phyloP scores from a whole-genome alignment of 352 stramenopile species.

The Pythium aphanidermatum region DNA sequence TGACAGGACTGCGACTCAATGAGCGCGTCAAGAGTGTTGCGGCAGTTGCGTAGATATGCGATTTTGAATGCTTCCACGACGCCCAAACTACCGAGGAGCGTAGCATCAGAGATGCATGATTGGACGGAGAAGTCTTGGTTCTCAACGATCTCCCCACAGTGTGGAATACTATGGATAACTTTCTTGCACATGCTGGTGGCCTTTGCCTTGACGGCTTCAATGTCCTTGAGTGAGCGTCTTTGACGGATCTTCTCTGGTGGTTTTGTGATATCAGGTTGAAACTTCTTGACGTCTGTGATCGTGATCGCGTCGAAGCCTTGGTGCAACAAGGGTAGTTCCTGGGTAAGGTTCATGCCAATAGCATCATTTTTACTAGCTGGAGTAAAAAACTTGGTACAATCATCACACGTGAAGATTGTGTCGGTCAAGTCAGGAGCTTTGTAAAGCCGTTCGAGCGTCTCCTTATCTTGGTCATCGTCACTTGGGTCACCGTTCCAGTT shows the following conservation, averaged over 20 bases:
- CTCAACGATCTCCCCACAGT: background rate
- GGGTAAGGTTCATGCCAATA: background rate
- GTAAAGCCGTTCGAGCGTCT: background rate
- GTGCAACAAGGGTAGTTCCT: background rate
- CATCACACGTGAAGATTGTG: constrained; percentile 1
- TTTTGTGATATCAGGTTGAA: background rate
- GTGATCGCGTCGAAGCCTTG: background rate
- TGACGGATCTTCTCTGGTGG: background rate
- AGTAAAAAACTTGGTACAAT: background rate
- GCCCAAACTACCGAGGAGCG: background rate
- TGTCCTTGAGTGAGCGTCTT: background rate
- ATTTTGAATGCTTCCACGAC: constrained; percentile 1
- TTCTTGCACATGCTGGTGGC: background rate
- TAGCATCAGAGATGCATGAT: background rate
- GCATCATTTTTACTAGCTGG: background rate
- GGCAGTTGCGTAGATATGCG: constrained; percentile 4
- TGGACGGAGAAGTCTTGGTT: background rate
- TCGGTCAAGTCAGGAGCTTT: background rate
- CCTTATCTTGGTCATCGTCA: background rate
- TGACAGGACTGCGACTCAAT: background rate
- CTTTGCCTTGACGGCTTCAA: background rate
- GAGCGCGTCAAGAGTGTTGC: background rate
- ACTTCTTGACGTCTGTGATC: background rate
- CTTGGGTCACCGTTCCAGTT: constrained; percentile 6
- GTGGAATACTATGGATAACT: background rate